These are phyloP conservation scores for Cryptomeria japonica DNA, from an alignment of 75 land plant genomes.

Conservation along the genomic window DNA sequence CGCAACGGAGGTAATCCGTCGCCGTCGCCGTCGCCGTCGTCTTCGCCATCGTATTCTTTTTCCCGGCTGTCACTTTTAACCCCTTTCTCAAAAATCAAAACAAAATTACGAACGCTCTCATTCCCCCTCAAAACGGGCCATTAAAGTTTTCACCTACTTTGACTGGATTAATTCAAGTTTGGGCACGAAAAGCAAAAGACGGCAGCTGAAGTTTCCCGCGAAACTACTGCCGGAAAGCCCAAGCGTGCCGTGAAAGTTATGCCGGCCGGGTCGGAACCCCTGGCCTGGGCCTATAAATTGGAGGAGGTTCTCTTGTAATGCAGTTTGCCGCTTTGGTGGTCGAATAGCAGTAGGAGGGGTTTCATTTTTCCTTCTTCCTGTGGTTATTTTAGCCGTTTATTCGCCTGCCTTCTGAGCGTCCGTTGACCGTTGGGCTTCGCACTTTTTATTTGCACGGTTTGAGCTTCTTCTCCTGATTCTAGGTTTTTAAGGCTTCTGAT, in stretches of 20 bases:
- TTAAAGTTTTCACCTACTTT: not conserved
- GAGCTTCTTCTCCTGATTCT: not conserved
- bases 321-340: constrained; percentile 12
- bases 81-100: not conserved
- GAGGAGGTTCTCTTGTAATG: not conserved
- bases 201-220: not conserved
- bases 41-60: not conserved
- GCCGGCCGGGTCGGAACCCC: not conserved
- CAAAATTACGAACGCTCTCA: not conserved
- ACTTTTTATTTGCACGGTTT: not conserved
- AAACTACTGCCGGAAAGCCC: not conserved
- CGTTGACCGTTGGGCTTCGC: not conserved
- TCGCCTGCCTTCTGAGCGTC: not conserved
- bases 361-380: not conserved
- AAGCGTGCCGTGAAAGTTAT: not conserved
- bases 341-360: not conserved
- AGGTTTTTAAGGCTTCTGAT: not conserved
- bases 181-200: not conserved
- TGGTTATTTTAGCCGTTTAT: not conserved
- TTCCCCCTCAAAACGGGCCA: not conserved
- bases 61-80: not conserved
- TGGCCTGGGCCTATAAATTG: not conserved
- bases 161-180: not conserved
- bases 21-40: not conserved
- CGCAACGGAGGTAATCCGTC: too few species aligned